Evolutionary conservation across 441 rosid species (phyloP).

Genomic region (Euphorbia celastroides): DNA sequence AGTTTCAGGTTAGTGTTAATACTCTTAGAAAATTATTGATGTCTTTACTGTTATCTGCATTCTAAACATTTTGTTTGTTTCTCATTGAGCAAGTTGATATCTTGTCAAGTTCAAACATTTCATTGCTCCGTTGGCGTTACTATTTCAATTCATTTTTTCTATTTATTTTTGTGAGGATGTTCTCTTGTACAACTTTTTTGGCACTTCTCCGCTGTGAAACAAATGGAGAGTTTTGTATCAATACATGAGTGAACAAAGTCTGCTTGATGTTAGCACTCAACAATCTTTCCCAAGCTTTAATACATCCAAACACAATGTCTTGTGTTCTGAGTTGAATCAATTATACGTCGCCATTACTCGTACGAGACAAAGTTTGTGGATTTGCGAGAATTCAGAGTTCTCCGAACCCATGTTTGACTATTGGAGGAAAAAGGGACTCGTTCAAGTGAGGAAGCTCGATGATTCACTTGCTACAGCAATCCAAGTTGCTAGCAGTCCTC

Average conservation of each 20-base stretch:
- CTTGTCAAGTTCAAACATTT: conserved; percentile 5
- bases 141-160: neutral
- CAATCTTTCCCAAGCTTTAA: conserved; percentile 29
- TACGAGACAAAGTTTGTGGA: conserved; percentile 28
- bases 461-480: conserved; percentile 34
- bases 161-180: conserved; percentile 34
- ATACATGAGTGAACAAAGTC: conserved; percentile 36
- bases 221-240: conserved; percentile 46
- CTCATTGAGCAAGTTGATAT: neutral
- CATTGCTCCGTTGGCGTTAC: conserved; percentile 47
- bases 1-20: conserved; percentile 42
- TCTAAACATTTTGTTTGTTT: neutral
- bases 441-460: conserved; percentile 37
- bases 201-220: conserved; percentile 40
- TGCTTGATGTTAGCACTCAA: conserved; percentile 23
- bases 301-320: conserved; percentile 28
- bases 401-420: conserved; percentile 39
- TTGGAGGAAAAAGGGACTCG: conserved; percentile 39
- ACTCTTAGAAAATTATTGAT: conserved; percentile 11
- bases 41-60: conserved; percentile 25
- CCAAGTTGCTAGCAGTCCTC: conserved; percentile 45
- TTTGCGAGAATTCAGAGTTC: conserved; percentile 32
- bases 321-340: conserved; percentile 58
- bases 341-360: conserved; percentile 56
- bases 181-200: conserved; percentile 42